Percentiles rank a stretch among this genome's conserved stretches.
Conservation (phyloP, 371 early-diverging fungal species). For the Mortierella sp. region DNA sequence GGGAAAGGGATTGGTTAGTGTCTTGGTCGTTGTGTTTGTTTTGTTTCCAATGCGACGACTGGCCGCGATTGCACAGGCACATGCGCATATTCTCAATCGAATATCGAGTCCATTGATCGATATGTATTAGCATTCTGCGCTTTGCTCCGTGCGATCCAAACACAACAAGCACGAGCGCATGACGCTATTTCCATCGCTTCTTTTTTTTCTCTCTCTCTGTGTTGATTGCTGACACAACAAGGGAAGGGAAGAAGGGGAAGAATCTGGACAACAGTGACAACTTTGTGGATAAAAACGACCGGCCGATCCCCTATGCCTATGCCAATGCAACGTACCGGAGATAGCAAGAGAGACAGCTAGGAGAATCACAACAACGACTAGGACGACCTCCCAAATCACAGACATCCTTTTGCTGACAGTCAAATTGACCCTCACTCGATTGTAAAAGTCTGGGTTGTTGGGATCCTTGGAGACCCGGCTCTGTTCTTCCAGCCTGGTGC, state of each 20-base stretch:
- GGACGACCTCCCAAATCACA: constrained; percentile 70
- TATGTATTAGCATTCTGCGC: background rate
- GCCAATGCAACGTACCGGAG: constrained; percentile 58
- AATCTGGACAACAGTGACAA: background rate
- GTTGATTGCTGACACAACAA: background rate
- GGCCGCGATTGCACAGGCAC: background rate
- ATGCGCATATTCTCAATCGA: background rate
- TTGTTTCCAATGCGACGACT: too few relatives aligned
- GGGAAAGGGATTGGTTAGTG: background rate
- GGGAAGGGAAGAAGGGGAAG: background rate
- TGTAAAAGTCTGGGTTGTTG: constrained; percentile 18
- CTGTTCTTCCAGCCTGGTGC: constrained; percentile 18
- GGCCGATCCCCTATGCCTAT: too few relatives aligned
- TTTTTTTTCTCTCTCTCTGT: too few relatives aligned
- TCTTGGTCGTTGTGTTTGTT: background rate
- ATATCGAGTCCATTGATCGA: background rate
- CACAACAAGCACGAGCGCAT: background rate
- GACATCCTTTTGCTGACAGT: constrained; percentile 42
- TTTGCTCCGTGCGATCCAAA: background rate
- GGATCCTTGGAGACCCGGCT: background rate
- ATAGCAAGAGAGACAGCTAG: constrained; percentile 65
- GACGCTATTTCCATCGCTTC: background rate
- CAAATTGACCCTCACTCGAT: constrained; percentile 38
- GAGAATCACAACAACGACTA: constrained; percentile 69
- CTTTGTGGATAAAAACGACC: background rate